phyloP scores from a whole-genome alignment of 768 basidiomycete species.

The Xanthoconium purpureum region DNA sequence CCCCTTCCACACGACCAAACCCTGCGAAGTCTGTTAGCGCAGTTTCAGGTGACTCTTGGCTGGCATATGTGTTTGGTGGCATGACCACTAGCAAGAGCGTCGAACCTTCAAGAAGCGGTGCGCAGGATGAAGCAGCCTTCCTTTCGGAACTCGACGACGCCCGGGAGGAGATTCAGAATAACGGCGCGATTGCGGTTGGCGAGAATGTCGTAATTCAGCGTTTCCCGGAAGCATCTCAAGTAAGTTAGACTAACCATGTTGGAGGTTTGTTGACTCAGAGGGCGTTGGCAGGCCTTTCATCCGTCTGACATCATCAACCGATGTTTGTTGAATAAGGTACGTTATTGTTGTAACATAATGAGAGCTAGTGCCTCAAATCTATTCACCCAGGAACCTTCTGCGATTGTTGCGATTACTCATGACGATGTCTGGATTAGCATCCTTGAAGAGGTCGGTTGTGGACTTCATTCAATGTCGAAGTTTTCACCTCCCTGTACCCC shows the following conservation, averaged over 20 bases:
- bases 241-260: background rate
- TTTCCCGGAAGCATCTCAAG: background rate
- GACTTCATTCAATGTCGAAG: background rate
- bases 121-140: background rate
- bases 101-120: background rate
- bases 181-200: background rate
- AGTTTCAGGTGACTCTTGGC: background rate
- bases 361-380: background rate
- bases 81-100: background rate
- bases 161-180: background rate
- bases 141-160: background rate
- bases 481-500: background rate
- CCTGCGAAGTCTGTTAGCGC: background rate
- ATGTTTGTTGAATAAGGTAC: background rate
- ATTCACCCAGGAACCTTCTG: background rate
- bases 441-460: constrained; percentile 3
- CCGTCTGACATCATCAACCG: constrained; percentile 13
- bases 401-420: background rate
- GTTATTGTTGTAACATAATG: background rate
- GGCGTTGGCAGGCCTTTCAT: constrained; percentile 5
- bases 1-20: background rate
- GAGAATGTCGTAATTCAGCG: background rate
- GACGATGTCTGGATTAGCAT: constrained; percentile 7
- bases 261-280: background rate
- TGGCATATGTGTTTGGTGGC: background rate